Conservation (phyloP, 2,329 filamentous ascomycete genomes). For the Penicillium thymicola region DNA sequence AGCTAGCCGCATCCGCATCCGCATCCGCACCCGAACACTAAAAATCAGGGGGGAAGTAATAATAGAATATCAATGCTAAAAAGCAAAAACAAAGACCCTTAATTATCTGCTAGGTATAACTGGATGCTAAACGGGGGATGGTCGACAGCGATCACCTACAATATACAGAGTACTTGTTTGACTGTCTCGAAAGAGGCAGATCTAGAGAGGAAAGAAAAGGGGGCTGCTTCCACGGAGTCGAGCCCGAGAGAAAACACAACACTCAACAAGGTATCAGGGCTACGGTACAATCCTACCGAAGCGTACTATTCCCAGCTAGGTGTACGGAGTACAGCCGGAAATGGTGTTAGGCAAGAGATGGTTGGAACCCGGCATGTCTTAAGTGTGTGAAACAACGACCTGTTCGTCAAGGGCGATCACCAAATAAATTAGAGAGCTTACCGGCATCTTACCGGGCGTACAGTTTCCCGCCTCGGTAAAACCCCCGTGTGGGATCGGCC, state of each 20-base stretch:
- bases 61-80: neutral
- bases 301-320: neutral
- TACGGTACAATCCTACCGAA: neutral
- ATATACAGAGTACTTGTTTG: neutral
- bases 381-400: slow-evolving; percentile 21
- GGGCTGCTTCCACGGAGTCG: neutral
- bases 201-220: neutral
- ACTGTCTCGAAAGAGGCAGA: neutral
- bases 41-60: slow-evolving; percentile 6
- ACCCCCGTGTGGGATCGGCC: slow-evolving; percentile 20
- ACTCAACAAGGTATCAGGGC: neutral
- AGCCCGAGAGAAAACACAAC: neutral
- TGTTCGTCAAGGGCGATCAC: slow-evolving; percentile 10
- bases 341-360: neutral
- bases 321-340: neutral
- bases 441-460: slow-evolving; percentile 1
- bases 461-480: slow-evolving; percentile 15
- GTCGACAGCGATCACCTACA: slow-evolving; percentile 5
- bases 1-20: neutral
- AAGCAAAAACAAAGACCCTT: neutral
- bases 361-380: slow-evolving; percentile 1
- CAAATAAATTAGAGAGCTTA: neutral
- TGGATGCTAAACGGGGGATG: slow-evolving; percentile 14
- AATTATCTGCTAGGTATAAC: slow-evolving; percentile 9
- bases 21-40: neutral